phyloP scores from a whole-genome alignment of 2,329 filamentous ascomycete species.

The Cytospora leucostoma region DNA sequence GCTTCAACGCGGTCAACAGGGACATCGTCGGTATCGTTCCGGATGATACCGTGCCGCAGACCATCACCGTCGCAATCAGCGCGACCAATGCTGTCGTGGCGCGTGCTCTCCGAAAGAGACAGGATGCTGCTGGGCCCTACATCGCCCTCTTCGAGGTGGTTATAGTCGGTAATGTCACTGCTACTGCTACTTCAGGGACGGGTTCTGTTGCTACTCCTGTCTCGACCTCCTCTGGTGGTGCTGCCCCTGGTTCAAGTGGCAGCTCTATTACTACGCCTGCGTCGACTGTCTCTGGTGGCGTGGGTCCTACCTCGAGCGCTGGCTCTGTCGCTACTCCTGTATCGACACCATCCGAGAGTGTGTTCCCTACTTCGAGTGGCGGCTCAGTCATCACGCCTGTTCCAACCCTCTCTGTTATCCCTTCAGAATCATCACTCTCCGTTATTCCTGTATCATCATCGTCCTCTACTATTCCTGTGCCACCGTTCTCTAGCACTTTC shows the following conservation, averaged over 20 bases:
- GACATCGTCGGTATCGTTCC: constrained; percentile 4
- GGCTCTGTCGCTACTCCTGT: background rate
- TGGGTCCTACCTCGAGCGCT: background rate
- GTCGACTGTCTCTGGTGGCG: background rate
- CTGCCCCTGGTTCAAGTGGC: background rate
- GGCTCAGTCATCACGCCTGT: background rate
- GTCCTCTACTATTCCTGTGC: too few relatives aligned
- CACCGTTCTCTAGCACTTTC: too few relatives aligned
- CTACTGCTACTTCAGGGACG: background rate
- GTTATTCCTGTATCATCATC: background rate
- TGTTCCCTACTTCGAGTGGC: background rate
- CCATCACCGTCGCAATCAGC: constrained; percentile 3
- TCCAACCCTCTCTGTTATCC: background rate
- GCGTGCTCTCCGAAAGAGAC: constrained; percentile 1
- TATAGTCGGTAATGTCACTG: background rate
- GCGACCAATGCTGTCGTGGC: background rate
- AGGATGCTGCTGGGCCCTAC: background rate
- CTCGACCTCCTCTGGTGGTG: background rate
- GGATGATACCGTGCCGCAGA: background rate
- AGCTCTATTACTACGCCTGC: background rate
- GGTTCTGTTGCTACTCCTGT: background rate
- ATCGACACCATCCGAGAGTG: background rate
- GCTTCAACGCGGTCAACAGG: constrained; percentile 1
- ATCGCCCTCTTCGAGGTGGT: constrained; percentile 2
- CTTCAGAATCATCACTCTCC: background rate